These are phyloP conservation scores for Sonneratia caseolaris DNA, from an alignment of 345 rosid species.

Conservation along the genomic window DNA sequence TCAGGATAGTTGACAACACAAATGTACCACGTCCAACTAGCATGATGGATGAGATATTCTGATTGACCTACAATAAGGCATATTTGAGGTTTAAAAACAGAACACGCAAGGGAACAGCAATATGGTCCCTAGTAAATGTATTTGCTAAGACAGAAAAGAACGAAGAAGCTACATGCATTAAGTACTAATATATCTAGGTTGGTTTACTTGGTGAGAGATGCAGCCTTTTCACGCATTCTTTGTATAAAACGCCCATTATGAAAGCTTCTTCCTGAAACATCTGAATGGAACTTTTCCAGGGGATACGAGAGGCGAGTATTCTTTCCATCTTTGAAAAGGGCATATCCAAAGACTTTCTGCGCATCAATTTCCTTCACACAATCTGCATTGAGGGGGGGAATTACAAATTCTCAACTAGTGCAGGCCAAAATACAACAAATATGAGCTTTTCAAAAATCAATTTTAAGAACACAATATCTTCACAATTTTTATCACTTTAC, in stretches of 20 bases:
- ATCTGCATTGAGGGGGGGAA: slow-evolving; percentile 17
- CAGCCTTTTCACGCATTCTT: slow-evolving; percentile 45
- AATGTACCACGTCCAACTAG: neutral
- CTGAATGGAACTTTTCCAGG: slow-evolving; percentile 30
- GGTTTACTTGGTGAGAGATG: slow-evolving; percentile 32
- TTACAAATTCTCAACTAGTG: neutral
- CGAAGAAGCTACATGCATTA: neutral
- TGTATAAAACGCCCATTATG: slow-evolving; percentile 55
- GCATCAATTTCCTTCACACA: slow-evolving; percentile 51
- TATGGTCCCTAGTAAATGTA: neutral
- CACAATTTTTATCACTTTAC: slow-evolving; percentile 15
- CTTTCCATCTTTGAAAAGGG: slow-evolving; percentile 39
- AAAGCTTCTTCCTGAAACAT: slow-evolving; percentile 45
- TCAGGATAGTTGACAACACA: neutral
- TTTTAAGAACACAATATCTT: neutral
- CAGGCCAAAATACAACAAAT: neutral
- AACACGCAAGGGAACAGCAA: neutral
- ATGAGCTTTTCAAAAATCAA: neutral
- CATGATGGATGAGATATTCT: neutral
- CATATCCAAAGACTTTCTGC: slow-evolving; percentile 39
- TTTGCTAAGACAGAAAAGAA: neutral
- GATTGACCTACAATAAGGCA: slow-evolving; percentile 42
- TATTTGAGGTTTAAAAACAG: neutral
- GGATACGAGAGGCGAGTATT: slow-evolving; percentile 29
- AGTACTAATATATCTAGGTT: neutral